Percentiles rank a stretch among this genome's conserved stretches.
phyloP scores from a whole-genome alignment of 106 monocot genomes.

The Amphibolis antarctica region DNA sequence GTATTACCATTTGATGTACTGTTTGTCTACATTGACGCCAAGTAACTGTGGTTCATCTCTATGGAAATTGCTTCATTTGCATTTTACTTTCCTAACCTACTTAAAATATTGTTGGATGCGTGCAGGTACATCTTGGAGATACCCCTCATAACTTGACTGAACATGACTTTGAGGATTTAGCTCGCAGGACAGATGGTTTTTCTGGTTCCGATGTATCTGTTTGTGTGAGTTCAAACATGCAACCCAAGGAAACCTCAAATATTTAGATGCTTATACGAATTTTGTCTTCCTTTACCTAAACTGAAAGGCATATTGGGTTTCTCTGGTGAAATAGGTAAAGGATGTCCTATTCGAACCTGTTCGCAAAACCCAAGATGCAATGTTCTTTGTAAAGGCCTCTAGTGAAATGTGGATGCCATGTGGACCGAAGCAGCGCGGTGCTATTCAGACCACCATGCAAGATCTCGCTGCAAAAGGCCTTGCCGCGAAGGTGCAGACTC shows the following conservation, averaged over 20 bases:
- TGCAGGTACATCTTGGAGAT: conserved; percentile 72
- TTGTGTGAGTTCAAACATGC: conserved; percentile 76
- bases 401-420: conserved; percentile 62
- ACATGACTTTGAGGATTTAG: conserved; percentile 63
- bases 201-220: conserved; percentile 82
- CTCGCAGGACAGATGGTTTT: conserved; percentile 56
- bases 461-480: conserved; percentile 60
- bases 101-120: no score
- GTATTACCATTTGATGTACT: no score
- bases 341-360: conserved; percentile 84
- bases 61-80: no score
- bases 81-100: no score
- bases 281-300: neutral
- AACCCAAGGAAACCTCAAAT: no score
- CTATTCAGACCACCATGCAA: conserved; percentile 66
- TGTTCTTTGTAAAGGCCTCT: conserved; percentile 50
- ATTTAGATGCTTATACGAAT: neutral
- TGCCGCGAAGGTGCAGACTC: conserved; percentile 32
- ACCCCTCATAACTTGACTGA: conserved; percentile 67
- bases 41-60: no score
- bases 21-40: no score
- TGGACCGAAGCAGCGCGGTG: conserved; percentile 46
- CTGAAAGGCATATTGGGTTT: neutral
- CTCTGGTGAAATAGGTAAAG: conserved; percentile 40
- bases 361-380: conserved; percentile 75